Percentiles rank a stretch among this genome's conserved stretches.
Conservation (phyloP, 176 grass and related monocot species). For the Secale cereale region DNA sequence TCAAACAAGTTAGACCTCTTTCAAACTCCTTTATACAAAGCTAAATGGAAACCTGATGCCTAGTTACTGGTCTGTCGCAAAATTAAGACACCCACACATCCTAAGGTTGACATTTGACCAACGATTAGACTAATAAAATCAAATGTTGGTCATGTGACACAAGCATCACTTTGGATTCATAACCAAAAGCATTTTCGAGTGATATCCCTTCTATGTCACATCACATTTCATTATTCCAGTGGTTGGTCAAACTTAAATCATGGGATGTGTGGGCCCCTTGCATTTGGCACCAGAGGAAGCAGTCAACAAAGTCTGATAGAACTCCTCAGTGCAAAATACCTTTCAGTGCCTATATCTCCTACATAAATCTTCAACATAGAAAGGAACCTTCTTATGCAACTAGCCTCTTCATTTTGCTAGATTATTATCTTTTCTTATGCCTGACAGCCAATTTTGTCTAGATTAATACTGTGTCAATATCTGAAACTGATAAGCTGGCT, state of each 20-base stretch:
- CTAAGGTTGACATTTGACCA: not conserved
- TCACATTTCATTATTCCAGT: not conserved
- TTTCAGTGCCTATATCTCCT: not conserved
- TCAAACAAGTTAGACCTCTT: not conserved
- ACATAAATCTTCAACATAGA: not conserved
- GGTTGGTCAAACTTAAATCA: not conserved
- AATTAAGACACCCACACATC: not conserved
- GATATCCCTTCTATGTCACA: not conserved
- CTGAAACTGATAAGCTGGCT: slow-evolving; percentile 8
- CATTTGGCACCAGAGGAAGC: not conserved
- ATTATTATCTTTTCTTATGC: not conserved
- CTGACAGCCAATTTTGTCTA: not conserved
- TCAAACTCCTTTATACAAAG: not conserved
- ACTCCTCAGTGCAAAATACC: not conserved
- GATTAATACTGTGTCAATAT: slow-evolving; percentile 2
- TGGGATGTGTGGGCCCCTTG: not conserved
- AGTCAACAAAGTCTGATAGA: not conserved
- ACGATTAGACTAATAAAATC: not conserved
- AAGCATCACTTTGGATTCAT: not conserved
- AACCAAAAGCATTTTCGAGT: not conserved
- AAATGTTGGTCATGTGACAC: not conserved
- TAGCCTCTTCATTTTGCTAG: not conserved
- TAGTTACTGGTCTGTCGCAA: not conserved
- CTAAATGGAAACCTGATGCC: not conserved
- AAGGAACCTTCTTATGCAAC: not conserved